Evolutionary conservation across 331 rosid species (phyloP), one percentile per base, ranked within the genome.

Genomic region (Dryas integrifolia): DNA sequence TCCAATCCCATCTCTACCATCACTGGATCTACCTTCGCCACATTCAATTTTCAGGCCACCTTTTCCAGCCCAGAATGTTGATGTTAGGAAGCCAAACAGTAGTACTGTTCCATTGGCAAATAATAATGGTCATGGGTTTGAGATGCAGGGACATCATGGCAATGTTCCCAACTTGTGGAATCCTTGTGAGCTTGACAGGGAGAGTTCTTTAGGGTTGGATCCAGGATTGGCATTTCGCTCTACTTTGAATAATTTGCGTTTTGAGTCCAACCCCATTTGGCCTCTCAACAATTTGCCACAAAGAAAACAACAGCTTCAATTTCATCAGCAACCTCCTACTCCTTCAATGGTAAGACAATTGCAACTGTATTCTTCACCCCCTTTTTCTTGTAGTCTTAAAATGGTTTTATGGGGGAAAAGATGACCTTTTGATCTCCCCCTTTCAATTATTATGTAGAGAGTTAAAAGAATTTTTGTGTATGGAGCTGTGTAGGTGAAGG

Each of bases 401-500:
- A 9, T 9, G 12, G 14, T 47, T 65, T 65, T 30, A 40, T 69
- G n/a, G 35, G n/a, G 18, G 7, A 39, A 70, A 43, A 18, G 43
- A 43, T 55, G 43, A 26, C 9, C 38, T 21, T 56, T 3, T 57
- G 51, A 14, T 73, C 41, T 43, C 12, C 60, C 35, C 10, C 10
- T 65, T 26, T 11, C 5, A 41, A 15, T 50, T 45, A 10, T 57
- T 30, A 51, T 69, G 73, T 38, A 30, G 35, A 1, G 35, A 30
- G 35, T 30, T 24, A 66, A 69, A 49, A 49, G 43, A 18, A 40
- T 59, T 57, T 78, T 80, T 79, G 26, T 79, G 57, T 77, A 4
- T 79, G 70, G 38, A 78, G 41, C 47, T 41, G 6, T 77, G 87
- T 52, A 92, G 98, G 89, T 84, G 84, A 92, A 79, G 84, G 83